Conservation (phyloP, 2,329 filamentous ascomycete genomes). For the Fusarium temperatum region DNA sequence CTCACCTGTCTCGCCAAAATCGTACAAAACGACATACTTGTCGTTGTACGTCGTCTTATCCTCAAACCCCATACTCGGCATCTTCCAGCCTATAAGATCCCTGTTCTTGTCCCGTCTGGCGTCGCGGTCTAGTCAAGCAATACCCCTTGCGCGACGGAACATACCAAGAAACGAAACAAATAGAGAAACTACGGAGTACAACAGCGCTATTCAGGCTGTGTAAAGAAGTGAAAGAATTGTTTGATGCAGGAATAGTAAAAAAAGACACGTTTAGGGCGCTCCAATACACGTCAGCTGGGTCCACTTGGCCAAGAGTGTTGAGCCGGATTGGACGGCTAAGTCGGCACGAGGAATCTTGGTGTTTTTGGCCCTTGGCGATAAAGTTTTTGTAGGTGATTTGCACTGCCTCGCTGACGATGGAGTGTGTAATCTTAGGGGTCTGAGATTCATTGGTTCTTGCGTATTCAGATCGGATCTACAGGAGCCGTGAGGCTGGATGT, state of each 20-base stretch:
- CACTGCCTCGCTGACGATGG: not conserved
- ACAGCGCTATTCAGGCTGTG: not conserved
- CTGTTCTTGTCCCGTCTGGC: not conserved
- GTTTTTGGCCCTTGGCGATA: conserved; percentile 26
- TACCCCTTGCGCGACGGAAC: conserved; percentile 9
- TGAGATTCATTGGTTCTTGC: not conserved
- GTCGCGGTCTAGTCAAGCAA: conserved; percentile 4
- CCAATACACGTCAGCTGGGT: conserved; percentile 37
- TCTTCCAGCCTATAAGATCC: conserved; percentile 7
- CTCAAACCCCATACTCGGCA: conserved; percentile 5
- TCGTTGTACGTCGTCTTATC: conserved; percentile 45
- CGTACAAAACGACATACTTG: conserved; percentile 54
- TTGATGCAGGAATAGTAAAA: not conserved
- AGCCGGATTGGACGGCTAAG: conserved; percentile 15
- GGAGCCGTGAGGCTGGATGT: not conserved
- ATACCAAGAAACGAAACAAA: not conserved
- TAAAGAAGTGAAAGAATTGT: not conserved
- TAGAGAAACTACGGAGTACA: not conserved
- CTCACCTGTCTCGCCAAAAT: conserved; percentile 49
- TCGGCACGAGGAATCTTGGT: conserved; percentile 18
- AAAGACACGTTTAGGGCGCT: not conserved
- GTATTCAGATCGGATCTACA: not conserved
- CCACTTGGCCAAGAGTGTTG: conserved; percentile 38
- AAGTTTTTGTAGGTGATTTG: not conserved
- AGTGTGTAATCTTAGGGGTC: not conserved